Evolutionary conservation across 345 rosid genomes (phyloP), one percentile per base, ranked within the genome.

Genomic region (Ceriops decandra): DNA sequence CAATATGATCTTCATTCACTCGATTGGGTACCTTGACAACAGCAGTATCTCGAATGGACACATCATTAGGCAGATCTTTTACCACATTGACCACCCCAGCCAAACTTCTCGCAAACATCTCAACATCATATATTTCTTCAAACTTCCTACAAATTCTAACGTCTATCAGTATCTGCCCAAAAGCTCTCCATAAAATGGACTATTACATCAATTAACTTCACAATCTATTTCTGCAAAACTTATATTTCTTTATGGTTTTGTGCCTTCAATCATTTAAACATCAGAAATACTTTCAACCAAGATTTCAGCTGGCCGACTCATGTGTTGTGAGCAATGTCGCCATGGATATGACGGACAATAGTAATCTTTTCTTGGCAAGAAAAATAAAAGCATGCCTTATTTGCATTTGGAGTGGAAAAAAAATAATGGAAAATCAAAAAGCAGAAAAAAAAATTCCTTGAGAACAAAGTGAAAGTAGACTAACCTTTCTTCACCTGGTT

Each of bases 21-120:
- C 93, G 84, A 46, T 88, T 84, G 46, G 99, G 99, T 70, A 95
- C 98, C 82, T 82, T 95, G 49, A 87, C 93, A 74, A 85, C 90
- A 1, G 88, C 90, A 19, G 88, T 80, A 67, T 81, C 77, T 71
- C 88, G 81, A 61, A 88, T 75, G 42, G 98, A 86, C 68, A 92
- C 70, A 26, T 80, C 83, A 64, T 71, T 80, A 26, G 99, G 96
- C 53, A 87, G 79, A 33, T 86, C 85, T 77, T 84, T 86, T 5
- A 74, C 88, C 58, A 87, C 87, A 74, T 82, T 87, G 72, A 92
- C 84, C 0, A 88, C 91, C 17, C 89, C 95, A 63, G 84, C 86
- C 71, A 92, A 76, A 86, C 92, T 88, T 67, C 75, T 83, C 7
- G 81, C 73, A 59, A 95, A 84, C 77, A 87, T 90, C 60, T 85